Evolutionary conservation across 73 alveolate species (phyloP), one percentile per base, ranked within the genome.

Genomic region (Diophrys appendiculata): DNA sequence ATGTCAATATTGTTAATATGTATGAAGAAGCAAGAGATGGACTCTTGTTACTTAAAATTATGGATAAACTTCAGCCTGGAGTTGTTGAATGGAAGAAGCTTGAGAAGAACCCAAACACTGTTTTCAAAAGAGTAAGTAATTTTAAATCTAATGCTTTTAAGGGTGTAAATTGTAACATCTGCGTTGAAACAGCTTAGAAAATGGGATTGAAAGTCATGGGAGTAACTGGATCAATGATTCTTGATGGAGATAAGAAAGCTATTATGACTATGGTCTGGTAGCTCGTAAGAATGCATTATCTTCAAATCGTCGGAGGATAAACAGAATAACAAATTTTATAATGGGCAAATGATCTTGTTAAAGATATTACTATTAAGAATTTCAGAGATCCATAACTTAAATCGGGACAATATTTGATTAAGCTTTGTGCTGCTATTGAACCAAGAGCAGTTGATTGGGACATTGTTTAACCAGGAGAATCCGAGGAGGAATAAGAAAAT

Each of bases 11-110:
- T 69, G 85, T 92, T 77, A 93, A 96, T 75, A 76, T 96, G 34
- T 88, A 88, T 80, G 97, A 95, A 90, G 99, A 96, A 79, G 82
- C 93, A 60, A 89, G 93, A 86, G 98, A 88, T 79, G 99, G 99
- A 27, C 75, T 96, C 29, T 88, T 92, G 64, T 73, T 95, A 29
- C 82, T 91, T 33, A 93, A 91, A 79, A 88, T 95, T 27, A 78
- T 96, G 54, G 99, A 96, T 72, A 95, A 92, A 76, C 53, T 96
- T 60, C 90, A 87, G 43, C 97, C 98, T 22, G 96, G 96, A 0
- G 81, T 83, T 54, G 97, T 96, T 24, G 92, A 95, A 75, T 91
- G 97, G 98, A 95, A 93, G 85, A 88, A 77, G 35, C 97, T 96
- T n/a, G 96, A 93, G 43, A 91, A 92, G 81, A 92, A 92, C 64